A percentile compares a stretch with the other conserved stretches of the same genome.
Conservation (phyloP, 1,139 yeast species). For the Taphrina deformans region DNA sequence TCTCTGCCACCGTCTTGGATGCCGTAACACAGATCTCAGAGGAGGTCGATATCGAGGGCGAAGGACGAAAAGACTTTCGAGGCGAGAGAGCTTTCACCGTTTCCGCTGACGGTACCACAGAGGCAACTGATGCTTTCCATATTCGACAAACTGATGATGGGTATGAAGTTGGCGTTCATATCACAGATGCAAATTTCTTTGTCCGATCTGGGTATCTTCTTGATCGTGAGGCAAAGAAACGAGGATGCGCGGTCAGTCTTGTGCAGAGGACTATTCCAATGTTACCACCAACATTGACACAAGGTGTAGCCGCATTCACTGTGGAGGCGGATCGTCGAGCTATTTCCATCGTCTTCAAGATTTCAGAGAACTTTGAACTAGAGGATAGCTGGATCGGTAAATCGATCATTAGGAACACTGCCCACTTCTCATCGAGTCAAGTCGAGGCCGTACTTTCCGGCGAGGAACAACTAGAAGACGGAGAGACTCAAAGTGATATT, state of each 20-base stretch:
- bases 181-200: constrained; percentile 72
- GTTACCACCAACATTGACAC: constrained; percentile 65
- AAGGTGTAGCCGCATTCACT: constrained; percentile 59
- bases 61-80: constrained; percentile 58
- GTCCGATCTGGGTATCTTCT: constrained; percentile 69
- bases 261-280: constrained; percentile 75
- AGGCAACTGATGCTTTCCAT: constrained; percentile 46
- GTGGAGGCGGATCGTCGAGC: constrained; percentile 65
- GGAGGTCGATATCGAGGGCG: constrained; percentile 39
- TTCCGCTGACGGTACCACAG: constrained; percentile 51
- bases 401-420: constrained; percentile 63
- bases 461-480: constrained; percentile 44
- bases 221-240: constrained; percentile 86
- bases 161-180: constrained; percentile 67
- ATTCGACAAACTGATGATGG: constrained; percentile 31
- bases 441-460: constrained; percentile 43
- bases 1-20: constrained; percentile 54
- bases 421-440: constrained; percentile 43
- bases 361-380: constrained; percentile 72
- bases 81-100: constrained; percentile 62
- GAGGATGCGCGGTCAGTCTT: constrained; percentile 84
- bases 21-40: constrained; percentile 45
- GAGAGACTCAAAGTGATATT: constrained; percentile 10
- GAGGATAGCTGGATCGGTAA: constrained; percentile 79
- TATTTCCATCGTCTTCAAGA: constrained; percentile 76